Evolutionary conservation across 768 basidiomycete genomes (phyloP).

Genomic region (Podaxis pistillaris): DNA sequence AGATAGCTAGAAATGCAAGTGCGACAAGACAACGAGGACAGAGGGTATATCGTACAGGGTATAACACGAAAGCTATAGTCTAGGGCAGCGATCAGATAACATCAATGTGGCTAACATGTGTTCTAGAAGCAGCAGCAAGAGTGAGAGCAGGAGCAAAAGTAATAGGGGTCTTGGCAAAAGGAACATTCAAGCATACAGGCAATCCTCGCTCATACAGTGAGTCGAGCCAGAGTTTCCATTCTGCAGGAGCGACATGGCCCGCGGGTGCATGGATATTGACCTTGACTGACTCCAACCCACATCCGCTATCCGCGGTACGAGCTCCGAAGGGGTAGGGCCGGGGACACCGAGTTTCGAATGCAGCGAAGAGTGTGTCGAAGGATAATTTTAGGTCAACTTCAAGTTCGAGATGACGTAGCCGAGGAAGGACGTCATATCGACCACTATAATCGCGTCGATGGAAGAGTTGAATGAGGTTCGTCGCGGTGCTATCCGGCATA

Average conservation of each 20-base stretch:
- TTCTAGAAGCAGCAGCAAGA: neutral
- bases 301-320: neutral
- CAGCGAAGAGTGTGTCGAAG: slow-evolving; percentile 8
- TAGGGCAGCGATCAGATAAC: neutral
- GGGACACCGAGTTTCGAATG: slow-evolving; percentile 14
- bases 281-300: neutral
- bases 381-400: slow-evolving; percentile 12
- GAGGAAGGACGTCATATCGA: slow-evolving; percentile 10
- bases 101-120: neutral
- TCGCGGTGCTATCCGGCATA: neutral
- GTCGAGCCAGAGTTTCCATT: slow-evolving; percentile 15
- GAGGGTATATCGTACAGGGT: slow-evolving; percentile 6
- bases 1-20: neutral
- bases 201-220: slow-evolving; percentile 10
- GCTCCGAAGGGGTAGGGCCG: neutral
- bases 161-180: slow-evolving; percentile 13
- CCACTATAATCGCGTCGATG: slow-evolving; percentile 1
- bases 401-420: slow-evolving; percentile 13
- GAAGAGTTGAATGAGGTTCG: slow-evolving; percentile 4
- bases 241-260: slow-evolving; percentile 10
- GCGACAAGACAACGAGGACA: neutral
- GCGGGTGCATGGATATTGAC: slow-evolving; percentile 12
- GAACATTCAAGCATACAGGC: slow-evolving; percentile 12
- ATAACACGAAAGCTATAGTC: neutral
- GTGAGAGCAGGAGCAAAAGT: slow-evolving; percentile 2